These are phyloP conservation scores for Leccinum subtestaceum DNA, from an alignment of 768 basidiomycete genomes.

Conservation along the genomic window DNA sequence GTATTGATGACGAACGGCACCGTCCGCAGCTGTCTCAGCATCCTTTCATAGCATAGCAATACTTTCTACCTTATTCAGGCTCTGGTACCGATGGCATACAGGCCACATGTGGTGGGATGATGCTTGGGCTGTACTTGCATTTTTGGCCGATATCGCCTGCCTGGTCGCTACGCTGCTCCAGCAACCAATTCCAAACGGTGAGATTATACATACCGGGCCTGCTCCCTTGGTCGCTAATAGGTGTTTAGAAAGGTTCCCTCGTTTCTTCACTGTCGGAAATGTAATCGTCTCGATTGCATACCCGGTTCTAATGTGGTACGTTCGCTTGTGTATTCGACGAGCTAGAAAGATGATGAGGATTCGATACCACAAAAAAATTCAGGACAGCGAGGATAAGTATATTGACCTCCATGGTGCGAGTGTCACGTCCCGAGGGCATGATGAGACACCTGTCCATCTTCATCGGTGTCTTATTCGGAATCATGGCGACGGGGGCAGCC, in stretches of 20 bases:
- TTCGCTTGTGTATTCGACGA: neutral
- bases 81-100: constrained; percentile 21
- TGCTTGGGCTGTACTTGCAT: constrained; percentile 17
- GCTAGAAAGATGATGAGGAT: neutral
- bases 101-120: constrained; percentile 28
- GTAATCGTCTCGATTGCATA: constrained; percentile 19
- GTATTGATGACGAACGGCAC: constrained; percentile 1
- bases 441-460: constrained; percentile 4
- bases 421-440: constrained; percentile 16
- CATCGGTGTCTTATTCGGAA: constrained; percentile 16
- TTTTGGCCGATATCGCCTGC: constrained; percentile 13
- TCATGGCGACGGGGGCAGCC: constrained; percentile 8
- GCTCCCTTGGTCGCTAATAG: neutral
- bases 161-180: constrained; percentile 7
- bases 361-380: neutral
- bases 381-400: constrained; percentile 29
- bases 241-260: constrained; percentile 2
- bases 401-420: constrained; percentile 21
- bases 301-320: constrained; percentile 18
- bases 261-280: constrained; percentile 5
- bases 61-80: constrained; percentile 21
- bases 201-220: neutral
- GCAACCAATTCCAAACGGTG: constrained; percentile 8
- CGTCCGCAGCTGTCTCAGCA: constrained; percentile 7
- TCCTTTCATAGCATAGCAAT: constrained; percentile 24